Evolutionary conservation across 176 grass and related monocot genomes (phyloP).

Genomic region (Pontederia crassipes): DNA sequence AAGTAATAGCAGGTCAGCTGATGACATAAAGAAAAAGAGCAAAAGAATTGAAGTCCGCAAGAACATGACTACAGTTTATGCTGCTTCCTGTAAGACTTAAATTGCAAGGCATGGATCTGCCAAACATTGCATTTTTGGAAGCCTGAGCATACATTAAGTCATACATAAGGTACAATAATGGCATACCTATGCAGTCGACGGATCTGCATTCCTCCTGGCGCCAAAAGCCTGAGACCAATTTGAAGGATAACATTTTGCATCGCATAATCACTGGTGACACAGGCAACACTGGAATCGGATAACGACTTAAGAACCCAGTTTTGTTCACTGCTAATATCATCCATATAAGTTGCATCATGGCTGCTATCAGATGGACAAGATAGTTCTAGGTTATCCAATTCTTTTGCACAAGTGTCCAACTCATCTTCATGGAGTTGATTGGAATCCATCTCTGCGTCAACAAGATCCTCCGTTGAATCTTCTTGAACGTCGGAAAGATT

Average conservation of each 20-base stretch:
- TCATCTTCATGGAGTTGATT: conserved; percentile 1
- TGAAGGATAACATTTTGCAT: conserved; percentile 99
- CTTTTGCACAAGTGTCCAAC: conserved; percentile 32
- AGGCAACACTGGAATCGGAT: conserved; percentile 88
- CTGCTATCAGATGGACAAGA: conserved; percentile 33
- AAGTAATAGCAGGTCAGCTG: too few species aligned
- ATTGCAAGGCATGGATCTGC: too few species aligned
- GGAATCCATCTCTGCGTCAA: not conserved
- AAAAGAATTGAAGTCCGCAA: too few species aligned
- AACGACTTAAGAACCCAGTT: conserved; percentile 79
- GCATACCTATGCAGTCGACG: conserved; percentile 71
- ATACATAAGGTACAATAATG: not conserved
- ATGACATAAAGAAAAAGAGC: too few species aligned
- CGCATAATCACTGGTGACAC: conserved; percentile 82
- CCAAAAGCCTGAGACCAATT: conserved; percentile 82
- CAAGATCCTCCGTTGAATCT: not conserved
- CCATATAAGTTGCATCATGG: conserved; percentile 25
- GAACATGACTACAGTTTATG: too few species aligned
- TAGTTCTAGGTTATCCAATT: conserved; percentile 43
- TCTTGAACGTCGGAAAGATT: conserved; percentile 2
- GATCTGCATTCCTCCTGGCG: conserved; percentile 94
- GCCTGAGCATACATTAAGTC: not conserved
- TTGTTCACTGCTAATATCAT: conserved; percentile 68
- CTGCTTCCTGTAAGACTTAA: too few species aligned
- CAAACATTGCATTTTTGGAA: too few species aligned